phyloP scores from a whole-genome alignment of 2,329 filamentous ascomycete species.

The Lasiodiplodia citricola region DNA sequence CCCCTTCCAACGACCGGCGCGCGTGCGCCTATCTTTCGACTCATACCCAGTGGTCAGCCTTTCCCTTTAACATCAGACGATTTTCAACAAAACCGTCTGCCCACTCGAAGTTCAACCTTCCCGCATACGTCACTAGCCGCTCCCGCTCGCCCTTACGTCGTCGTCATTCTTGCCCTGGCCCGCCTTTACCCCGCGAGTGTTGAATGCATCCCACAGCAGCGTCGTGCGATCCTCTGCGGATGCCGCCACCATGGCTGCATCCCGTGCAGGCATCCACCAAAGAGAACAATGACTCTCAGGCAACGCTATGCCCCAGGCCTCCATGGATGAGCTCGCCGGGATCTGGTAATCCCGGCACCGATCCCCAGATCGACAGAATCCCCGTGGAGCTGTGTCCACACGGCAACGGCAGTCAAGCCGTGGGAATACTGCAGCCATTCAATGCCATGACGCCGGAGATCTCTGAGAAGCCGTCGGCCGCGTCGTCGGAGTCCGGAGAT shows the following conservation, averaged over 20 bases:
- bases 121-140: constrained; percentile 21
- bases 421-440: constrained; percentile 10
- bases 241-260: constrained; percentile 24
- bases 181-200: background rate
- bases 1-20: constrained; percentile 1
- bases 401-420: constrained; percentile 20
- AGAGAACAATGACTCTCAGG: constrained; percentile 1
- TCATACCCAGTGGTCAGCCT: constrained; percentile 4
- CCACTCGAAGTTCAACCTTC: constrained; percentile 21
- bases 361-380: constrained; percentile 12
- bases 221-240: constrained; percentile 18
- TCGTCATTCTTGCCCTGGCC: background rate
- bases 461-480: constrained; percentile 20
- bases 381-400: constrained; percentile 15
- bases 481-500: constrained; percentile 12
- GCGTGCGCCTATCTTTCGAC: background rate
- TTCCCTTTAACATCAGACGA: constrained; percentile 9
- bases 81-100: constrained; percentile 23
- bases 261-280: constrained; percentile 9
- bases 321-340: constrained; percentile 18
- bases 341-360: constrained; percentile 3
- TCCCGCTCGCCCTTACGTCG: background rate
- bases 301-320: constrained; percentile 7
- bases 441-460: constrained; percentile 10
- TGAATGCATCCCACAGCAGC: constrained; percentile 19